Percentiles rank a stretch among this genome's conserved stretches.
phyloP scores from a whole-genome alignment of 768 basidiomycete genomes.

The Lanmaoa rubissima region DNA sequence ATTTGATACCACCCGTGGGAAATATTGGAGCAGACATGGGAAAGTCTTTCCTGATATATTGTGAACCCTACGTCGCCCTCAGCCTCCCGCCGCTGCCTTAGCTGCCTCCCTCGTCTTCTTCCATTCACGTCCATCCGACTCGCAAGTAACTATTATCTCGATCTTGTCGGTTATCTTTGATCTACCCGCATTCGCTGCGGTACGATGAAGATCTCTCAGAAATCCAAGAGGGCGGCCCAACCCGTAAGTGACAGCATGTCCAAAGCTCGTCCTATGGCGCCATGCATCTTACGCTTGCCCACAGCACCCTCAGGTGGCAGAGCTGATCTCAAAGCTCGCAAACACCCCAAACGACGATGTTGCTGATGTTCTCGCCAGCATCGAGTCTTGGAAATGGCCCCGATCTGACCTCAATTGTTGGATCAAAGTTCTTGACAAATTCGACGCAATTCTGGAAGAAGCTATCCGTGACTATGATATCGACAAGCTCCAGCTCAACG shows the following conservation, averaged over 20 bases:
- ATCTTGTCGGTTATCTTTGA: conserved; percentile 10
- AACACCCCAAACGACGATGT: conserved; percentile 72
- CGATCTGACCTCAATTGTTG: conserved; percentile 96
- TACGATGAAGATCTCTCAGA: conserved; percentile 85
- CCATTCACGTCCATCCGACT: conserved; percentile 7
- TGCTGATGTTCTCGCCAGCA: conserved; percentile 58
- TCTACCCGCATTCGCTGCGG: conserved; percentile 47
- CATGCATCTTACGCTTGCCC: conserved; percentile 7
- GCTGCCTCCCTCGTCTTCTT: conserved; percentile 13
- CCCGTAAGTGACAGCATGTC: conserved; percentile 53
- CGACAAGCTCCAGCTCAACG: conserved; percentile 76
- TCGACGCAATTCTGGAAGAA: conserved; percentile 85
- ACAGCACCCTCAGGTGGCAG: conserved; percentile 77
- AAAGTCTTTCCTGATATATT: conserved; percentile 35
- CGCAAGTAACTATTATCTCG: background rate
- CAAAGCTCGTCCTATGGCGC: conserved; percentile 1
- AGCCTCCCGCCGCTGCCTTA: background rate
- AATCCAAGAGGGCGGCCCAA: conserved; percentile 76
- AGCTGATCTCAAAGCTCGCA: conserved; percentile 71
- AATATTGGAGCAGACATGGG: conserved; percentile 8
- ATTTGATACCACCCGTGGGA: background rate
- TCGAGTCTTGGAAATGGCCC: conserved; percentile 90
- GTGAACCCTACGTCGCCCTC: conserved; percentile 22
- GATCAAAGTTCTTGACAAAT: conserved; percentile 94
- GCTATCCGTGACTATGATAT: conserved; percentile 83